Conservation (phyloP, 495 filamentous ascomycete species). For the Aspergillus egyptiacus region DNA sequence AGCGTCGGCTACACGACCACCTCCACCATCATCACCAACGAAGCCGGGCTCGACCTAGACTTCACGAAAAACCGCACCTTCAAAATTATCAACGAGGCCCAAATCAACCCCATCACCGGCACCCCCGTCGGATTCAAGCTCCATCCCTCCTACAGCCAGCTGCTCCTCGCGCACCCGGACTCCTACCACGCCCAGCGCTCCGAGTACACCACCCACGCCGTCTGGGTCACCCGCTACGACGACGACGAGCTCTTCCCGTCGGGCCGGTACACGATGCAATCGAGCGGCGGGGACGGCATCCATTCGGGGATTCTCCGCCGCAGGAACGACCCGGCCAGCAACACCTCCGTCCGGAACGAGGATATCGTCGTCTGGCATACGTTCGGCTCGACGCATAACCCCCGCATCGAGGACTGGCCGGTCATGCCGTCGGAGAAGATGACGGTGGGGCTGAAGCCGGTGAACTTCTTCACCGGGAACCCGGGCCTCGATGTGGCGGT, state of each 20-base stretch:
- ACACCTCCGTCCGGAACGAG: constrained; percentile 35
- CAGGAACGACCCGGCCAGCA: constrained; percentile 20
- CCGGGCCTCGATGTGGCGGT: constrained; percentile 63
- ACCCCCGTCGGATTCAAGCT: constrained; percentile 78
- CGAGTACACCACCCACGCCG: constrained; percentile 68
- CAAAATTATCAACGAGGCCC: constrained; percentile 71
- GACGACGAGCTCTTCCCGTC: constrained; percentile 76
- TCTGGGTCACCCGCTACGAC: constrained; percentile 73
- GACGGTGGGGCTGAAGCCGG: constrained; percentile 59
- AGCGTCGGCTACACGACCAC: constrained; percentile 64
- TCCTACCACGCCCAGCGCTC: constrained; percentile 68
- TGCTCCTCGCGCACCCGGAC: constrained; percentile 64
- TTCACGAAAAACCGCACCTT: constrained; percentile 58
- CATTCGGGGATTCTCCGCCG: constrained; percentile 12
- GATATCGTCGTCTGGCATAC: constrained; percentile 48
- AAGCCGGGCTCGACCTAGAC: constrained; percentile 60
- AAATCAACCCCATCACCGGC: constrained; percentile 64
- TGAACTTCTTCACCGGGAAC: constrained; percentile 71
- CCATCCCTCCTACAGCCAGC: constrained; percentile 62
- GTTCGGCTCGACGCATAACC: constrained; percentile 57
- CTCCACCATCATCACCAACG: constrained; percentile 49
- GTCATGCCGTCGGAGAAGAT: constrained; percentile 53
- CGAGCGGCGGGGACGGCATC: constrained; percentile 44
- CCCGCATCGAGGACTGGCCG: constrained; percentile 56
- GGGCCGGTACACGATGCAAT: constrained; percentile 82